Conservation (phyloP, 768 basidiomycete species). For the Amanita subjunquillea region DNA sequence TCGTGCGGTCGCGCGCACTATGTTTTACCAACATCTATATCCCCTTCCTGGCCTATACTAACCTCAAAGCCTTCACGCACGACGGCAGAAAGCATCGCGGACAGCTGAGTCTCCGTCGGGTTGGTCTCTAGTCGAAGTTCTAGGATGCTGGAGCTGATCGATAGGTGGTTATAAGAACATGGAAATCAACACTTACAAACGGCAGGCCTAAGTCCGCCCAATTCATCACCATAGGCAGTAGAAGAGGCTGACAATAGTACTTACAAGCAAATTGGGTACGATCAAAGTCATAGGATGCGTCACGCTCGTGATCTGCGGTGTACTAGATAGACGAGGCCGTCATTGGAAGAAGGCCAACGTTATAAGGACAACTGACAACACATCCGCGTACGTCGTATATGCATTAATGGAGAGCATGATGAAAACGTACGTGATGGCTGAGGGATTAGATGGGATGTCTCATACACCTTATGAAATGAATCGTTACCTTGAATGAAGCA, state of each 20-base stretch:
- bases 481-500: neutral
- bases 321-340: too few species aligned
- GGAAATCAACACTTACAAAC: neutral
- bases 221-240: neutral
- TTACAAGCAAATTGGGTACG: neutral
- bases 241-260: neutral
- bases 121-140: neutral
- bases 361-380: neutral
- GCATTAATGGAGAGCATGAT: neutral
- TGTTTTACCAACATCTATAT: too few species aligned
- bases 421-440: neutral
- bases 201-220: neutral
- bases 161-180: neutral
- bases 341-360: too few species aligned
- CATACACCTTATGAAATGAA: neutral
- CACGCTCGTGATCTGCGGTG: neutral
- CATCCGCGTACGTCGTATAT: neutral
- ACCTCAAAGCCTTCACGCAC: neutral
- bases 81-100: neutral
- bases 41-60: too few species aligned
- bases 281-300: neutral
- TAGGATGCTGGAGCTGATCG: neutral
- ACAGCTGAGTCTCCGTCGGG: neutral
- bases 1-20: too few species aligned
- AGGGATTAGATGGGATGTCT: neutral